Conservation (phyloP, 2,329 filamentous ascomycete species). For the Aspergillus ochraceus region DNA sequence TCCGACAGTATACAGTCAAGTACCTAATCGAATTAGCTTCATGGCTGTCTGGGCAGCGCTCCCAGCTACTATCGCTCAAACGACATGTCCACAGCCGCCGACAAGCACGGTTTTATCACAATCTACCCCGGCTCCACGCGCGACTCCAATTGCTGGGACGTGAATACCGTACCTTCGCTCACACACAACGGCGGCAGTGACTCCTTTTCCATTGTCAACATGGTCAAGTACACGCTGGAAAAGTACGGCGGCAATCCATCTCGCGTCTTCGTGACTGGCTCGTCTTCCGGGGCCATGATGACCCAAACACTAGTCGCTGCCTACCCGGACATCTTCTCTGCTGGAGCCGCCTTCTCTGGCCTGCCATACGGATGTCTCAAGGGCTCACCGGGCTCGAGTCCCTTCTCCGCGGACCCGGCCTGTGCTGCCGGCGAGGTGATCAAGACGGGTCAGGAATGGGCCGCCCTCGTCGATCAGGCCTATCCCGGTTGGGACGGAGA, state of each 20-base stretch:
- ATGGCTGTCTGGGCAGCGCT: slow-evolving; percentile 9
- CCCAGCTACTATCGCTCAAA: slow-evolving; percentile 1
- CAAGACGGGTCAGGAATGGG: slow-evolving; percentile 4
- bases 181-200: slow-evolving; percentile 12
- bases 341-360: slow-evolving; percentile 1
- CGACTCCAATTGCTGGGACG: slow-evolving; percentile 12
- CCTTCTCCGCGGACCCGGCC: slow-evolving; percentile 6
- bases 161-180: neutral
- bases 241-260: slow-evolving; percentile 1
- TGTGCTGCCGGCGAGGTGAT: slow-evolving; percentile 6
- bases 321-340: slow-evolving; percentile 8
- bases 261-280: slow-evolving; percentile 4
- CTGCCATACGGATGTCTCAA: slow-evolving; percentile 8
- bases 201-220: slow-evolving; percentile 10
- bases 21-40: slow-evolving; percentile 1
- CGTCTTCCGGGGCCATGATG: slow-evolving; percentile 12
- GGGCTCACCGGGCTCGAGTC: neutral
- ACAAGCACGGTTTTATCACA: slow-evolving; percentile 6
- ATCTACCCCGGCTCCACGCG: slow-evolving; percentile 7
- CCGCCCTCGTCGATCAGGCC: neutral
- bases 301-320: slow-evolving; percentile 3
- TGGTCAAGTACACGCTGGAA: slow-evolving; percentile 2
- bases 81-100: slow-evolving; percentile 1
- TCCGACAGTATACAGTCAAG: neutral
- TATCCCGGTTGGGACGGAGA: slow-evolving; percentile 7